Conservation (phyloP, 176 grass and related monocot species). For the Eragrostis nindensis region DNA sequence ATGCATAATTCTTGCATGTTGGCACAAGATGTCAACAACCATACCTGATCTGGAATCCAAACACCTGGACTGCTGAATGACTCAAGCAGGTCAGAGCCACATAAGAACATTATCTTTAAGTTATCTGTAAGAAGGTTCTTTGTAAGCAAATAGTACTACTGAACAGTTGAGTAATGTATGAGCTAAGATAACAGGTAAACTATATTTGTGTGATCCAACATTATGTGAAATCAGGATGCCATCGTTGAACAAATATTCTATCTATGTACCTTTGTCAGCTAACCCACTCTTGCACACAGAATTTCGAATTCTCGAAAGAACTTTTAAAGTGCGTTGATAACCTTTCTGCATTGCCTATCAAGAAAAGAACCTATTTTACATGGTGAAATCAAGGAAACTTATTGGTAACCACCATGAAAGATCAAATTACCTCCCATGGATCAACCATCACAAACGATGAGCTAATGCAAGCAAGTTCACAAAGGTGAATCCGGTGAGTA, state of each 20-base stretch:
- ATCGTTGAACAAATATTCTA: not conserved
- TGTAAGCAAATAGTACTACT: not conserved
- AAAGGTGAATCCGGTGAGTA: conserved; percentile 58
- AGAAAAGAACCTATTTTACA: not conserved
- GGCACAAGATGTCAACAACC: not conserved
- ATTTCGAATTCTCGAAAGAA: conserved; percentile 59
- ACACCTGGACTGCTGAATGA: conserved; percentile 75
- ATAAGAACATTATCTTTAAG: conserved; percentile 80
- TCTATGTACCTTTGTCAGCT: conserved; percentile 53
- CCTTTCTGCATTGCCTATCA: conserved; percentile 71
- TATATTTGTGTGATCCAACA: not conserved
- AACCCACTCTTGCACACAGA: conserved; percentile 50
- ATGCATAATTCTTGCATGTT: not conserved
- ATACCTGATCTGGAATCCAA: conserved; percentile 88
- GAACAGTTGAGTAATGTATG: not conserved
- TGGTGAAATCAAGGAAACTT: not conserved
- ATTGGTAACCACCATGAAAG: not conserved
- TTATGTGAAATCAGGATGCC: not conserved
- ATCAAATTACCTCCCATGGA: conserved; percentile 79
- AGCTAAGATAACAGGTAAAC: not conserved
- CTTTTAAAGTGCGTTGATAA: conserved; percentile 72
- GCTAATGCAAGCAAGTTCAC: conserved; percentile 68
- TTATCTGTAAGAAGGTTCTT: conserved; percentile 38
- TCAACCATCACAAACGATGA: conserved; percentile 92
- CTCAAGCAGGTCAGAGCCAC: conserved; percentile 87